These are phyloP conservation scores for Rhizophora apiculata DNA, from an alignment of 345 rosid species.

Conservation along the genomic window DNA sequence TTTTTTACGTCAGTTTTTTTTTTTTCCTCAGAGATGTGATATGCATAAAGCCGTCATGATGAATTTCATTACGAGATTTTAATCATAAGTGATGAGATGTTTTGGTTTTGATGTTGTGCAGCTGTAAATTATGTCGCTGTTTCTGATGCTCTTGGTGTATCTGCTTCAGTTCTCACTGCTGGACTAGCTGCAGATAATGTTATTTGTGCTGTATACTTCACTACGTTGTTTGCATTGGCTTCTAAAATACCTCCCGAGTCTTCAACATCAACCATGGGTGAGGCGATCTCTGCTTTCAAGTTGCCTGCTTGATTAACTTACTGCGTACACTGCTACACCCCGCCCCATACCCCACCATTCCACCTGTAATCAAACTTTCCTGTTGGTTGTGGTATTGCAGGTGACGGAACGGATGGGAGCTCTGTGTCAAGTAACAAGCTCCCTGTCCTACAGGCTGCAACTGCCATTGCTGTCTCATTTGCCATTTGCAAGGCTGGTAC, in stretches of 20 bases:
- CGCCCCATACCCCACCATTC: no score
- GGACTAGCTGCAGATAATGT: slow-evolving; percentile 94
- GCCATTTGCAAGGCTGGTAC: slow-evolving; percentile 76
- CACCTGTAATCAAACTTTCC: background rate
- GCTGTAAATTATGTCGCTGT: slow-evolving; percentile 88
- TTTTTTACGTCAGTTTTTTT: background rate
- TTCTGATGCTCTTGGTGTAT: slow-evolving; percentile 59
- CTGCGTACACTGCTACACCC: background rate
- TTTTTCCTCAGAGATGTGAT: background rate
- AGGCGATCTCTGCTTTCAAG: background rate
- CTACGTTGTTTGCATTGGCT: slow-evolving; percentile 71
- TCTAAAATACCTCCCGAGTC: slow-evolving; percentile 68
- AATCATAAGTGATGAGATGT: background rate
- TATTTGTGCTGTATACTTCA: slow-evolving; percentile 77
- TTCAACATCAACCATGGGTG: slow-evolving; percentile 46
- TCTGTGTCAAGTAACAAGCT: slow-evolving; percentile 43
- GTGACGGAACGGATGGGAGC: slow-evolving; percentile 31
- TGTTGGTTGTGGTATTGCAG: slow-evolving; percentile 26
- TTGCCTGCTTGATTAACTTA: slow-evolving; percentile 1
- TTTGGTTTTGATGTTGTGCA: slow-evolving; percentile 21
- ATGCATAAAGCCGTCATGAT: background rate
- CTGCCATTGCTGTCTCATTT: slow-evolving; percentile 71
- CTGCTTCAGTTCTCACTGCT: slow-evolving; percentile 72
- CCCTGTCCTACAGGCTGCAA: slow-evolving; percentile 57
- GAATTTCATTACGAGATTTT: background rate